A percentile compares a stretch with the other conserved stretches of the same genome.
Conservation (phyloP, 495 filamentous ascomycete species). For the Chaetomidium leptoderma region DNA sequence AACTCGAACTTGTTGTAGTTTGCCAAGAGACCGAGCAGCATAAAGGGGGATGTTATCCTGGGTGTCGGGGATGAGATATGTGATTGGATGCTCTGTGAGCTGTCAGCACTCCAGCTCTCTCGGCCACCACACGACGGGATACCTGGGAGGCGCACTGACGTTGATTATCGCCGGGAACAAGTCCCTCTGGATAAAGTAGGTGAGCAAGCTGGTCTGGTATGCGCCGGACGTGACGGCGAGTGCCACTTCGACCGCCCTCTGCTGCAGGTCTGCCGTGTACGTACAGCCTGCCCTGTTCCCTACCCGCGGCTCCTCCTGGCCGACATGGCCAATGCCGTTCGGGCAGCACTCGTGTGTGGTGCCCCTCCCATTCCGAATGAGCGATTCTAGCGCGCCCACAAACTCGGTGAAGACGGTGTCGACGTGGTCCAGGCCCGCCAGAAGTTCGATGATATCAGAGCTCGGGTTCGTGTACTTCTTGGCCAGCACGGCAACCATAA, state of each 20-base stretch:
- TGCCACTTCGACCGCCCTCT: slow-evolving; percentile 75
- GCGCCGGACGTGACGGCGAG: slow-evolving; percentile 84
- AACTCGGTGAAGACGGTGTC: slow-evolving; percentile 85
- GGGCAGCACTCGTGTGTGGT: slow-evolving; percentile 30
- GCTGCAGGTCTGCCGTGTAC: slow-evolving; percentile 55
- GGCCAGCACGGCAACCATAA: slow-evolving; percentile 70
- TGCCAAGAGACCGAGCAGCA: slow-evolving; percentile 79
- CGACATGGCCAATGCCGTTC: slow-evolving; percentile 13
- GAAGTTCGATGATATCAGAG: slow-evolving; percentile 84
- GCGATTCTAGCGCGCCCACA: slow-evolving; percentile 71
- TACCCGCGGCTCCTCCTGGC: slow-evolving; percentile 4
- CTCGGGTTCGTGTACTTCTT: slow-evolving; percentile 96
- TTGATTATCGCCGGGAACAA: slow-evolving; percentile 93
- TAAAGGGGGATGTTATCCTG: slow-evolving; percentile 68
- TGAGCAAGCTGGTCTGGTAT: slow-evolving; percentile 87
- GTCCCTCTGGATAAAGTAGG: slow-evolving; percentile 93
- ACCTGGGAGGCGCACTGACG: slow-evolving; percentile 43
- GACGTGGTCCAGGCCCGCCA: slow-evolving; percentile 83
- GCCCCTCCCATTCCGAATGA: slow-evolving; percentile 72
- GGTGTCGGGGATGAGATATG: slow-evolving; percentile 68
- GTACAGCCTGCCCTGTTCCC: slow-evolving; percentile 12
- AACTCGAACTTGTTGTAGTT: slow-evolving; percentile 99
- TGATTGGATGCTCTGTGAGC: slow-evolving; percentile 59
- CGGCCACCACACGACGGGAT: no score
- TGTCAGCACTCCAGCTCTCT: no score